These are phyloP conservation scores for Suillus tomentosus DNA, from an alignment of 768 basidiomycete genomes.

Conservation along the genomic window DNA sequence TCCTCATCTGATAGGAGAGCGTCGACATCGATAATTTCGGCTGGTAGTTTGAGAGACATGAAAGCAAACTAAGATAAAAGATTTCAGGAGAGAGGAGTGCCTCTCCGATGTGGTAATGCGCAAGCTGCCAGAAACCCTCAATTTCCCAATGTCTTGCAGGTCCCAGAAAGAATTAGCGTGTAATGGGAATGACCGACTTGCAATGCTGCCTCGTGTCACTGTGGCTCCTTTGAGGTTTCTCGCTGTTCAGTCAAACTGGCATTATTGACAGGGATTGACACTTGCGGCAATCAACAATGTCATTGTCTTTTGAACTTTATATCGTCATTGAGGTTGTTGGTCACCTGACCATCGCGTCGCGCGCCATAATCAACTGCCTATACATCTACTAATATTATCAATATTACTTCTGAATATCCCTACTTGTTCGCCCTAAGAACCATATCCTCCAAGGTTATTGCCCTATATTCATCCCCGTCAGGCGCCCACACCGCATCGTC, in stretches of 20 bases:
- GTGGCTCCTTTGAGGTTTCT: neutral
- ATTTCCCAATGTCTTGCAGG: neutral
- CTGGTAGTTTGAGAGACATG: neutral
- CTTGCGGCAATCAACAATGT: neutral
- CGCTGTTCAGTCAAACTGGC: neutral
- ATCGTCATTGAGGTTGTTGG: neutral
- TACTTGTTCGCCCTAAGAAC: conserved; percentile 57
- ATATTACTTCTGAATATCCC: neutral
- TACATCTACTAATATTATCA: too few species aligned
- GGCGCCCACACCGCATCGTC: conserved; percentile 95
- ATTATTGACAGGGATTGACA: neutral
- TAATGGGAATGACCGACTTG: neutral
- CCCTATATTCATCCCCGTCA: conserved; percentile 65
- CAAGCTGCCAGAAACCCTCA: neutral
- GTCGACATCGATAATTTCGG: conserved; percentile 30
- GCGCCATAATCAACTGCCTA: too few species aligned
- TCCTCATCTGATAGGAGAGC: conserved; percentile 10
- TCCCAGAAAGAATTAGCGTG: neutral
- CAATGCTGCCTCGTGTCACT: neutral
- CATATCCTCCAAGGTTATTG: conserved; percentile 89
- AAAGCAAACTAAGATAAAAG: neutral
- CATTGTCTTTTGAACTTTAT: neutral
- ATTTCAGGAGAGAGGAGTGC: neutral
- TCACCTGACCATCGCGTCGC: conserved; percentile 3
- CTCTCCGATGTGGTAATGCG: neutral